Evolutionary conservation across 495 filamentous ascomycete species (phyloP).

Genomic region (Aspergillus asperescens): DNA sequence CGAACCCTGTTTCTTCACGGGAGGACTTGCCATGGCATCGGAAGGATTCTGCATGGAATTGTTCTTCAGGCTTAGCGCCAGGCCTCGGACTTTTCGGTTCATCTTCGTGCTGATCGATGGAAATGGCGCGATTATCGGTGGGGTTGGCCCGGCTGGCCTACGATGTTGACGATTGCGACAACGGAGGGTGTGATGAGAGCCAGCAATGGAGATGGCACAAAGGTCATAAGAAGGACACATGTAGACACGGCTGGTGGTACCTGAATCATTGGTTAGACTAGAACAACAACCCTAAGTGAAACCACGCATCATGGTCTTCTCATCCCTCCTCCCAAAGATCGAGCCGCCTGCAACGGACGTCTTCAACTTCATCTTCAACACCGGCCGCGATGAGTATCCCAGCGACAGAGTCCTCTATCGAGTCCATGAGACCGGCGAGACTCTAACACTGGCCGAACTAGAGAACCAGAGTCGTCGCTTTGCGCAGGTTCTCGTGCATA

Average conservation of each 20-base stretch:
- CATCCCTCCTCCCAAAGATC: slow-evolving; percentile 2
- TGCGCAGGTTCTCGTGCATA: not conserved
- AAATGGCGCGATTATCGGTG: not conserved
- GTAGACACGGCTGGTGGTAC: too few relatives aligned
- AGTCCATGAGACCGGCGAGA: slow-evolving; percentile 7
- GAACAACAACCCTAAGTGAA: not conserved
- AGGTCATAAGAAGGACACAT: too few relatives aligned
- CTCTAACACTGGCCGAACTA: slow-evolving; percentile 2
- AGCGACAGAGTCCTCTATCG: slow-evolving; percentile 7
- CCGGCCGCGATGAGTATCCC: slow-evolving; percentile 5
- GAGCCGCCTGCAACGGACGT: slow-evolving; percentile 2
- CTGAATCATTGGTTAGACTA: not conserved
- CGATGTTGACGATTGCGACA: not conserved
- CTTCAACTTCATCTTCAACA: slow-evolving; percentile 15
- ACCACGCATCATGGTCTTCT: slow-evolving; percentile 13
- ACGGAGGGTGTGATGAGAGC: not conserved
- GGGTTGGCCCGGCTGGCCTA: not conserved
- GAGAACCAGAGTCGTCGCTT: slow-evolving; percentile 10
- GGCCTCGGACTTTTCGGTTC: not conserved
- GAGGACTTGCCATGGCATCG: too few relatives aligned
- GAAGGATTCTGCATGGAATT: too few relatives aligned
- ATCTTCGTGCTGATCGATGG: not conserved
- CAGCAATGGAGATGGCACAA: too few relatives aligned
- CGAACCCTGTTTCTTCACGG: not conserved
- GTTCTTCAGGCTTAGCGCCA: not conserved